Conservation (phyloP, 2,329 filamentous ascomycete genomes). For the Atkinsonella hypoxylon region DNA sequence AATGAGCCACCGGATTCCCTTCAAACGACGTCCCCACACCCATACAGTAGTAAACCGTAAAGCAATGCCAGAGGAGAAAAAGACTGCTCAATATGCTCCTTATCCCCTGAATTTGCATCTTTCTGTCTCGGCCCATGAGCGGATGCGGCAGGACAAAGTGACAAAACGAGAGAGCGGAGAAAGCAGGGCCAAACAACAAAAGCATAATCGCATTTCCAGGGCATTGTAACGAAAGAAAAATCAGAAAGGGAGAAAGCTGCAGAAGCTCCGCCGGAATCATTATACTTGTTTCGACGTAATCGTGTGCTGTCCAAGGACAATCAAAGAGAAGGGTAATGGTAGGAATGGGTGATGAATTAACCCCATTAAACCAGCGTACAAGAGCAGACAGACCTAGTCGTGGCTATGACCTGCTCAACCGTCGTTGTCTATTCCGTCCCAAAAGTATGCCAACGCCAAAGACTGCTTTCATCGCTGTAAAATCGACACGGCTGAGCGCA, state of each 20-base stretch:
- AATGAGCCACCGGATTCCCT: neutral
- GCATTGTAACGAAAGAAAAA: neutral
- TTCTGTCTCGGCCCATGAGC: too few species aligned
- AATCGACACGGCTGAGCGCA: neutral
- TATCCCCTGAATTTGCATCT: neutral
- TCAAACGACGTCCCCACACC: neutral
- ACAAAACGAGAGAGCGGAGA: neutral
- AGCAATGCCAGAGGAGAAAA: neutral
- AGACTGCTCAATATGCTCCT: neutral
- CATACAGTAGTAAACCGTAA: constrained; percentile 3
- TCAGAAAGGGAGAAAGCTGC: neutral
- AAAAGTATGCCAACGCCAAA: constrained; percentile 1
- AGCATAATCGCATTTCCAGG: neutral
- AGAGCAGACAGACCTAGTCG: neutral
- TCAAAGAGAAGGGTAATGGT: neutral
- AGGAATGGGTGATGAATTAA: neutral
- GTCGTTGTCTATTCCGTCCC: neutral
- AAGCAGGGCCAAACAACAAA: neutral
- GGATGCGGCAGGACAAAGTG: too few species aligned
- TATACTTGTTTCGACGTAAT: neutral
- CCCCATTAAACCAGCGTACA: neutral
- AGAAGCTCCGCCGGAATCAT: neutral
- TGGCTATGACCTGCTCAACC: constrained; percentile 2
- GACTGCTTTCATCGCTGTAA: neutral
- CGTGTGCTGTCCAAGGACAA: neutral